Conservation (phyloP, 179 eudicot genomes). For the Sideroxylon spinosum region DNA sequence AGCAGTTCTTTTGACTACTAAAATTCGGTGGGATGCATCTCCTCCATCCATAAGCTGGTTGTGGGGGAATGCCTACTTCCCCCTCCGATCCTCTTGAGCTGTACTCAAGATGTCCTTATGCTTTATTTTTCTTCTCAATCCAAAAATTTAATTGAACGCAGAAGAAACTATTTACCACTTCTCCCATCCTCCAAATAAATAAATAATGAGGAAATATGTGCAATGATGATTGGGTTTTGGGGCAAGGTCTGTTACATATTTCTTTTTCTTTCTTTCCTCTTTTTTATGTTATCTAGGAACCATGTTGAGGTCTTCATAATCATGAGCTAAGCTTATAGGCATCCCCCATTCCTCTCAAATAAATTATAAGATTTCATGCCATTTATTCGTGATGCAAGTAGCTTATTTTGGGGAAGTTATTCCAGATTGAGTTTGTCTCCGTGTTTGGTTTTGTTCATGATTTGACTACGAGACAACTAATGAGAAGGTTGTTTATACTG, state of each 20-base stretch:
- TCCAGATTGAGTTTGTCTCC: no score
- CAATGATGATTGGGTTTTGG: not conserved
- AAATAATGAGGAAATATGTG: not conserved
- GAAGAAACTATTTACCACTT: not conserved
- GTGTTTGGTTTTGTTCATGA: no score
- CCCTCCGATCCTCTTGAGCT: no score
- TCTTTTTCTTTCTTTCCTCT: not conserved
- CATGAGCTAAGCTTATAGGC: not conserved
- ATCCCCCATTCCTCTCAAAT: not conserved
- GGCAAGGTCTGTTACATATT: not conserved
- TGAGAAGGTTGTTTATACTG: not conserved
- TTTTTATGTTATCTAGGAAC: not conserved
- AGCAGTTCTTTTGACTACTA: not conserved
- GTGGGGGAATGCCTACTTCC: not conserved
- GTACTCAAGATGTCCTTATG: no score
- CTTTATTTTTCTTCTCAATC: no score
- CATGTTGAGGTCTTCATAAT: not conserved
- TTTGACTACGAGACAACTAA: no score
- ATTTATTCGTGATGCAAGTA: not conserved
- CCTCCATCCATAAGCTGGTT: not conserved
- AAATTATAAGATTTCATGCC: not conserved
- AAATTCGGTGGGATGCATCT: not conserved
- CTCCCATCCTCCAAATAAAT: not conserved
- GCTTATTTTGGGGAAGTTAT: no score
- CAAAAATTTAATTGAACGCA: not conserved